A percentile compares a stretch with the other conserved stretches of the same genome.
These are phyloP conservation scores for Hippophae tibetana DNA, from an alignment of 306 rosid genomes.

Conservation along the genomic window DNA sequence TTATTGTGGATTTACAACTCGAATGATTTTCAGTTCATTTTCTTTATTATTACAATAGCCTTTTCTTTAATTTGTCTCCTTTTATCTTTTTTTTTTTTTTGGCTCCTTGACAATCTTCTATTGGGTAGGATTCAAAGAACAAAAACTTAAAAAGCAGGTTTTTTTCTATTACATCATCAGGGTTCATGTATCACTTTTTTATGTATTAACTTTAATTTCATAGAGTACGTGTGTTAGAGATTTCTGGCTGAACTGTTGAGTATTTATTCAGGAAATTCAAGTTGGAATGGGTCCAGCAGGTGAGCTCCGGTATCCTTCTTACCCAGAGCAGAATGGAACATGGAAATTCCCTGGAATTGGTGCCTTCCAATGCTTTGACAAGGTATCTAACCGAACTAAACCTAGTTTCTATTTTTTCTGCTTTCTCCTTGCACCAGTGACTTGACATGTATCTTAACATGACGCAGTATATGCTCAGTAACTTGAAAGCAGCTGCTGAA, in stretches of 20 bases:
- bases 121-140: too few species aligned
- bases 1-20: background rate
- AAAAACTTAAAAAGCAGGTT: too few species aligned
- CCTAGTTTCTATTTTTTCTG: background rate
- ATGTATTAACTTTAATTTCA: too few species aligned
- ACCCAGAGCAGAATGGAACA: constrained; percentile 85
- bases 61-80: too few species aligned
- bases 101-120: too few species aligned
- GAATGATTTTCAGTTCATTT: too few species aligned
- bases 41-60: too few species aligned
- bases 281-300: constrained; percentile 99
- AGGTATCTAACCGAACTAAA: constrained; percentile 29
- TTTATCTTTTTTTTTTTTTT: too few species aligned
- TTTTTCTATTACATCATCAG: too few species aligned
- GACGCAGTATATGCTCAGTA: constrained; percentile 72
- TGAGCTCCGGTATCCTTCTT: constrained; percentile 91
- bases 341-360: constrained; percentile 97
- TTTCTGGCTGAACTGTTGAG: constrained; percentile 7
- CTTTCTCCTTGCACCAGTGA: background rate
- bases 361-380: constrained; percentile 90
- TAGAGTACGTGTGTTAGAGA: background rate
- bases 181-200: too few species aligned
- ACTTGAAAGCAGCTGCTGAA: constrained; percentile 77
- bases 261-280: constrained; percentile 75
- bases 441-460: constrained; percentile 5